Evolutionary conservation across 2,329 filamentous ascomycete genomes (phyloP), one percentile per base, ranked within the genome.

Genomic region (Aspergillus candidus): DNA sequence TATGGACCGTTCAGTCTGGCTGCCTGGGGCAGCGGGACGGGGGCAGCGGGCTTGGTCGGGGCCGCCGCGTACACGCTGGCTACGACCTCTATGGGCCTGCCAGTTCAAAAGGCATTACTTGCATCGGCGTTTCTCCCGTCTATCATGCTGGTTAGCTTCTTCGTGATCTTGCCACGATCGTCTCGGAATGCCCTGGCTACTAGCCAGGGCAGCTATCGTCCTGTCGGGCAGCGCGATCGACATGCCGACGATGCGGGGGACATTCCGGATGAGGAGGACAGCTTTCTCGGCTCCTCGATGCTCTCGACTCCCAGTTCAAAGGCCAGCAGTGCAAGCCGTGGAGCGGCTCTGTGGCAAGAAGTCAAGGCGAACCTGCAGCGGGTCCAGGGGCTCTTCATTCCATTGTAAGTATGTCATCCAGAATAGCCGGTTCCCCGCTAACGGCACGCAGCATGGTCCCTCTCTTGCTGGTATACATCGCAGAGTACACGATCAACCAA

Each of bases 401-500:
- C 80, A 8, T 84, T 83, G 77, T 80, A 68, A 58, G 75, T 66
- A 14, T 34, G 22, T 27, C 6, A 27, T 27, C 22, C 7, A 2
- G 15, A 36, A 11, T 13, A n/a, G 5, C 17, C 6, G 8, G 8
- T 10, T 27, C 17, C 22, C 3, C 38, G 35, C 47, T 60, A 32
- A 60, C 44, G 32, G 6, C 31, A 29, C 44, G 3, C 50, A 79
- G 76, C 65, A 97, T 98, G 89, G 75, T 94, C 3, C 93, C 93
- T 0, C 76, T 98, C 11, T 75, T 97, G 30, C 72, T 97, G 12
- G 93, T 98, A 27, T 98, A 96, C 64, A 79, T 97, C 31, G 88
- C 90, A 44, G 93, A 98, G 71, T 98, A 98, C 65, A 94, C 87
- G 43, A 96, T 97, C 67, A 97, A 97, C 70, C 90, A 95, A 71